Percentiles rank a stretch among this genome's conserved stretches.
These are phyloP conservation scores for Hanseniaspora taiwanica DNA, from an alignment of 805 yeast genomes.

Conservation along the genomic window DNA sequence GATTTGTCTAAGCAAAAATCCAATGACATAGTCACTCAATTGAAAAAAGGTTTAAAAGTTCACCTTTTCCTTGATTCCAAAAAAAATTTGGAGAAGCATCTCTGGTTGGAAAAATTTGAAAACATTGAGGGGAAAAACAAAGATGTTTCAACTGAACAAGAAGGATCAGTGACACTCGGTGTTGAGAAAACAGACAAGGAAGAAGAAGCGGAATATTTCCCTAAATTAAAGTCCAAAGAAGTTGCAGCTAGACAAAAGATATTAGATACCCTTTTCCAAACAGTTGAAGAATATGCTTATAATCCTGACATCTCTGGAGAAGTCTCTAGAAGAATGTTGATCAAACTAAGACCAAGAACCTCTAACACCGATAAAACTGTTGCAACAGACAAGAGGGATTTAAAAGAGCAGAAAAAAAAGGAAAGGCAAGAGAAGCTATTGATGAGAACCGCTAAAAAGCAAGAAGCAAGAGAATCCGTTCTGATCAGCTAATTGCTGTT, in stretches of 20 bases:
- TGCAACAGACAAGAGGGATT: slow-evolving; percentile 7
- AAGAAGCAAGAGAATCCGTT: background rate
- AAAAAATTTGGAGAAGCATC: slow-evolving; percentile 11
- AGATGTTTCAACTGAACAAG: slow-evolving; percentile 6
- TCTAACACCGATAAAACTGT: slow-evolving; percentile 4
- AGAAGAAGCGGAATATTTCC: background rate
- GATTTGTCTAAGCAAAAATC: slow-evolving; percentile 42
- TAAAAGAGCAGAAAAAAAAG: slow-evolving; percentile 22
- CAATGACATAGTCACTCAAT: slow-evolving; percentile 33
- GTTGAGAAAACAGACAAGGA: background rate
- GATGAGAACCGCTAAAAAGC: background rate
- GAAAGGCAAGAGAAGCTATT: slow-evolving; percentile 25
- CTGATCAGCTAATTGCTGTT: no score
- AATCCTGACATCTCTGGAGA: slow-evolving; percentile 20
- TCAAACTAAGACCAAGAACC: slow-evolving; percentile 15
- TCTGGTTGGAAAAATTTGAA: slow-evolving; percentile 20
- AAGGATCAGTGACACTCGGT: slow-evolving; percentile 7
- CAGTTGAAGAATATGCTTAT: slow-evolving; percentile 17
- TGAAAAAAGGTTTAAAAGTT: slow-evolving; percentile 32
- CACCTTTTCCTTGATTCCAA: slow-evolving; percentile 30
- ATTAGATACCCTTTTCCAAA: slow-evolving; percentile 16
- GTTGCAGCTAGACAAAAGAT: slow-evolving; percentile 22
- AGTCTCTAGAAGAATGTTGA: slow-evolving; percentile 16
- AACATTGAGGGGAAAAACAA: slow-evolving; percentile 4
- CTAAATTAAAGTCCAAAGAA: slow-evolving; percentile 22